Base-by-base conservation (phyloP, 257 asterid genomes). In the Ligustrum vulgare region DNA sequence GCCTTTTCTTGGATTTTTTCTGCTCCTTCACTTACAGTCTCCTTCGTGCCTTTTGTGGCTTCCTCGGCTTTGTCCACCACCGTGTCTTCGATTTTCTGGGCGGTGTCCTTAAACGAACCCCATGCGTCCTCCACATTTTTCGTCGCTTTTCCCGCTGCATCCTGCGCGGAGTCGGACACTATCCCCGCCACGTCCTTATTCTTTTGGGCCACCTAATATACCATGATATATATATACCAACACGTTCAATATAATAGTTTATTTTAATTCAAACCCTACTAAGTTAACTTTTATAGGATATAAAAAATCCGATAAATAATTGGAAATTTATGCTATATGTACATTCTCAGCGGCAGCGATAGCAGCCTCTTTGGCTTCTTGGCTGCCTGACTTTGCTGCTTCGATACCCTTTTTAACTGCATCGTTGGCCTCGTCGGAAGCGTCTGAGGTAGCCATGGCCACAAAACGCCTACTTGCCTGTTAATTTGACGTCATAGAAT, bases 21-120 rank as follows among this genome's bases (percentile, higher is more conserved):
- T 0, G 87, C 86, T 8, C 70, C 84, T 32, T 87, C 83, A 45
- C 75, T 82, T 12, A 75, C 22, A 12, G 80, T 70, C 22, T 81
- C 80, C 67, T 86, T 86, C 0, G 75, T 75, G 9, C 37, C 12
- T 25, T 77, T 78, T 54, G 85, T 67, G 58, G 97, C 20, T 41
- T 86, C 87, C 63, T 89, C 97, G 5, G 85, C 86, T 82, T 80
- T 83, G 4, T 85, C 88, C 0, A 20, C 85, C 75, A 86, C 90
- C 6, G 83, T 84, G n/a, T 92, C 91, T 81, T 90, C 90, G 63
- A 92, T 79, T 75, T 89, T 87, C 25, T 87, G 82, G 2, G 88
- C 77, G 32, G 90, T 84, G 33, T 84, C 96, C 74, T 86, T 91
- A 1, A 86, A 89, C 0, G 90, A 43, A 10, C 70, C 92, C 92